These are phyloP conservation scores for Tripterygium wilfordii DNA, from an alignment of 177 flowering plant species.

Conservation along the genomic window DNA sequence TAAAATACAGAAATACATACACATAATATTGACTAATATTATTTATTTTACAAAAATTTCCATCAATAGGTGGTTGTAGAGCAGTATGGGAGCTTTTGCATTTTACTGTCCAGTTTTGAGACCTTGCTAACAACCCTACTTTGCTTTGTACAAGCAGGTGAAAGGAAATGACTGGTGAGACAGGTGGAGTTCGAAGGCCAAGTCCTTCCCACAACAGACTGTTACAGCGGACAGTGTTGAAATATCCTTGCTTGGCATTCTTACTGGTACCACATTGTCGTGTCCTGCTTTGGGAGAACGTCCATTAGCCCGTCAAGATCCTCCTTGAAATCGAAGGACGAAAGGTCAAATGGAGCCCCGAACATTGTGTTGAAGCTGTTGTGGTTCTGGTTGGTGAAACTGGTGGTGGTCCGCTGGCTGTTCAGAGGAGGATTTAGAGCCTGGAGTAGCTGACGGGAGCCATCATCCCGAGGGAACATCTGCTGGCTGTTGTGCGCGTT, in stretches of 20 bases:
- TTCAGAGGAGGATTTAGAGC: conserved; percentile 22
- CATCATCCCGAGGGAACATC: conserved; percentile 15
- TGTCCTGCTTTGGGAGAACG: conserved; percentile 18
- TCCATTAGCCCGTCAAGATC: conserved; percentile 21
- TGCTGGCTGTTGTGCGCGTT: conserved; percentile 14
- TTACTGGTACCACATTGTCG: conserved; percentile 30
- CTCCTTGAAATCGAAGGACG: conserved; percentile 23
- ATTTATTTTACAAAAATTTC: too few relatives aligned
- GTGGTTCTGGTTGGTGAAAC: conserved; percentile 10
- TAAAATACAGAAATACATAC: too few relatives aligned
- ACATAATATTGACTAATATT: too few relatives aligned
- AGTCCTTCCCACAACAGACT: too few relatives aligned
- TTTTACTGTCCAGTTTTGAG: too few relatives aligned
- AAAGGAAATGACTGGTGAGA: too few relatives aligned
- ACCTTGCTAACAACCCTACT: too few relatives aligned
- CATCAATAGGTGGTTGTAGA: too few relatives aligned
- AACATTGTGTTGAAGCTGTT: conserved; percentile 18
- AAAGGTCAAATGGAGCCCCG: conserved; percentile 34
- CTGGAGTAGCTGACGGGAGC: conserved; percentile 24
- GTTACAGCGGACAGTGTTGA: too few relatives aligned
- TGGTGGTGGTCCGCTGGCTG: conserved; percentile 7
- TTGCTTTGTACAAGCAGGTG: too few relatives aligned
- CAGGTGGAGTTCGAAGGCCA: too few relatives aligned
- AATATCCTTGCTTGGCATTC: neutral
- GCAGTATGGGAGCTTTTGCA: too few relatives aligned